These are phyloP conservation scores for Friedmanniomyces simplex DNA, from an alignment of 495 filamentous ascomycete genomes.

Conservation along the genomic window DNA sequence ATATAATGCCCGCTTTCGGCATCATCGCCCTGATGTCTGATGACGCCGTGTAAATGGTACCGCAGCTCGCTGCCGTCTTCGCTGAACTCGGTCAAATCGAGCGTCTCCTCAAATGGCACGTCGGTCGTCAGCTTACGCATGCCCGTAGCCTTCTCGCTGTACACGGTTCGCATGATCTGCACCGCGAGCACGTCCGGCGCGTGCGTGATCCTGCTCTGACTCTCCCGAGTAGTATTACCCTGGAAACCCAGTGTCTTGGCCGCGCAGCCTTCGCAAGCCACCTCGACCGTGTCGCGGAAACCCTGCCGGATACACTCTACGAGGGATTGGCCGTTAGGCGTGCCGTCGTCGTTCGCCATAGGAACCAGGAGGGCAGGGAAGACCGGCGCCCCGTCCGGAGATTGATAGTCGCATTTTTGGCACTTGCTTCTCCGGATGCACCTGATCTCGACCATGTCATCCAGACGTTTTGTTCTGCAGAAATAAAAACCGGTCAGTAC, in stretches of 20 bases:
- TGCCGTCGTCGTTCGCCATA: neutral
- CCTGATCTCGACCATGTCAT: too few species aligned
- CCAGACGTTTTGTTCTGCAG: too few species aligned
- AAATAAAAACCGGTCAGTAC: too few species aligned
- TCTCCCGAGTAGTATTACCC: neutral
- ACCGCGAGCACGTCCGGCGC: neutral
- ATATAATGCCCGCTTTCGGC: conserved; percentile 1
- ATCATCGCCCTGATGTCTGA: neutral
- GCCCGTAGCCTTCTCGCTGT: neutral
- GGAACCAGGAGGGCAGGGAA: too few species aligned
- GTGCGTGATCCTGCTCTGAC: neutral
- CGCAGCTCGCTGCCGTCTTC: neutral
- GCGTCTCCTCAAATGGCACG: neutral
- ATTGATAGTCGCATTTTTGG: too few species aligned
- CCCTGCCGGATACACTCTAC: neutral
- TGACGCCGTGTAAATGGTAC: conserved; percentile 1
- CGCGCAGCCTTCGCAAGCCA: neutral
- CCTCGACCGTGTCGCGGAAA: neutral
- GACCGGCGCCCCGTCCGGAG: too few species aligned
- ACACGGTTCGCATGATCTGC: neutral
- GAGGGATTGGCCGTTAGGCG: neutral
- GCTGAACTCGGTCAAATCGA: conserved; percentile 4
- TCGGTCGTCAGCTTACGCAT: neutral
- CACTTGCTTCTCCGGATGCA: too few species aligned
- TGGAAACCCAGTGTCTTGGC: neutral